Evolutionary conservation across 306 rosid species (phyloP).

Genomic region (Cucurbita ficifolia): DNA sequence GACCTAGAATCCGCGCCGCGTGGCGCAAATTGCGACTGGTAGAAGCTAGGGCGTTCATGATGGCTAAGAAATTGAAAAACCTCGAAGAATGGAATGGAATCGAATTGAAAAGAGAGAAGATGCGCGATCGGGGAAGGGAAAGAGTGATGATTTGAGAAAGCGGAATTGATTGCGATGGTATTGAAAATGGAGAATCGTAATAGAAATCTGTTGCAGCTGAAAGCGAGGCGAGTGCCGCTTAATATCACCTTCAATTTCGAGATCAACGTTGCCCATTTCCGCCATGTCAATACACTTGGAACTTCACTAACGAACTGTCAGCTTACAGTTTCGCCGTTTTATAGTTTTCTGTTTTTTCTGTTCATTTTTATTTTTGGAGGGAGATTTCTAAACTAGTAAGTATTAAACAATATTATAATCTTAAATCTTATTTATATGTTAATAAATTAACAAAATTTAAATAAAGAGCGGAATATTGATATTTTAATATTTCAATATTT

Average conservation of each 20-base stretch:
- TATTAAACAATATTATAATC: no score
- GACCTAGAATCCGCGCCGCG: slow-evolving; percentile 40
- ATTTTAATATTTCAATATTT: no score
- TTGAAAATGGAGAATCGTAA: no score
- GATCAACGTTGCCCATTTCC: background rate
- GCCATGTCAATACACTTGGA: background rate
- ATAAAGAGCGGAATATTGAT: no score
- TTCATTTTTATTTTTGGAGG: background rate
- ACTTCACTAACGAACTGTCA: background rate
- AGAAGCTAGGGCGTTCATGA: slow-evolving; percentile 59
- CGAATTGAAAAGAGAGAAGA: background rate
- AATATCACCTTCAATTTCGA: background rate
- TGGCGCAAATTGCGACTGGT: slow-evolving; percentile 43
- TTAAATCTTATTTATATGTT: no score
- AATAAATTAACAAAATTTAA: no score
- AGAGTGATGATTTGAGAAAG: background rate
- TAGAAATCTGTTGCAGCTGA: background rate
- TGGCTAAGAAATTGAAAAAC: background rate
- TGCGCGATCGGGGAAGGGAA: background rate
- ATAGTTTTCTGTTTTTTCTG: no score
- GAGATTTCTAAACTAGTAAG: background rate
- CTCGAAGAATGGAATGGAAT: background rate
- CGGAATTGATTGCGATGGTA: no score
- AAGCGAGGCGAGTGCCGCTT: background rate
- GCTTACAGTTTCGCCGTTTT: background rate